These are phyloP conservation scores for Globisporangium paddicum DNA, from an alignment of 352 stramenopile species.

Conservation along the genomic window DNA sequence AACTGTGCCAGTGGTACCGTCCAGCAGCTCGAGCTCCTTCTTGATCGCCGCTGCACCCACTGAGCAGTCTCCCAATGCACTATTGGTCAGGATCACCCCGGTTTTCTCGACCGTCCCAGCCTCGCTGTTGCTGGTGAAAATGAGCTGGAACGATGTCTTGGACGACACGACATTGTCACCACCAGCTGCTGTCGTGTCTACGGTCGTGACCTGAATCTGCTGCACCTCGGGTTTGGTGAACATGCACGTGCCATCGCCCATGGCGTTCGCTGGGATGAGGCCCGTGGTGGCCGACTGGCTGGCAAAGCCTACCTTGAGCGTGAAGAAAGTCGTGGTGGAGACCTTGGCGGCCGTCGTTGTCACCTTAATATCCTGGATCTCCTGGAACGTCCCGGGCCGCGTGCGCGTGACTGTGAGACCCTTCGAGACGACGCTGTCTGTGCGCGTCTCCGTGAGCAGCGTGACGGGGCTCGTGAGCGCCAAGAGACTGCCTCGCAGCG, in stretches of 20 bases:
- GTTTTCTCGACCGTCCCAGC: constrained; percentile 55
- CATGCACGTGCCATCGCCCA: constrained; percentile 59
- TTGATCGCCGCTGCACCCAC: constrained; percentile 52
- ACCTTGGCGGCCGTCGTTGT: constrained; percentile 42
- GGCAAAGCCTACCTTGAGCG: constrained; percentile 38
- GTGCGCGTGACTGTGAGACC: constrained; percentile 40
- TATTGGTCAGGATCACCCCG: constrained; percentile 79
- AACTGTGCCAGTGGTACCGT: constrained; percentile 37
- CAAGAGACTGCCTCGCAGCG: constrained; percentile 38
- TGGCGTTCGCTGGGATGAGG: constrained; percentile 78
- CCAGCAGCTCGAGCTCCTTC: constrained; percentile 39
- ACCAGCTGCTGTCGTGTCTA: constrained; percentile 86
- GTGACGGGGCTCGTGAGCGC: constrained; percentile 28
- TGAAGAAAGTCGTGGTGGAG: constrained; percentile 30
- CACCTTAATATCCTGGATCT: constrained; percentile 62
- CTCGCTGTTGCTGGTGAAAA: constrained; percentile 75
- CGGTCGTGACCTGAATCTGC: constrained; percentile 85
- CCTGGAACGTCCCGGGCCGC: constrained; percentile 44
- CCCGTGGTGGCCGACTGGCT: constrained; percentile 55
- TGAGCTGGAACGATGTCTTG: constrained; percentile 80
- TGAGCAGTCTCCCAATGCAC: constrained; percentile 69
- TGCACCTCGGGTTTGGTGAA: constrained; percentile 80
- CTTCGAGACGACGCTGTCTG: constrained; percentile 37
- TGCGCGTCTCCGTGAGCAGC: constrained; percentile 48
- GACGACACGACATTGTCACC: constrained; percentile 89